These are phyloP conservation scores for Russula ochroleuca DNA, from an alignment of 768 basidiomycete species.

Conservation along the genomic window DNA sequence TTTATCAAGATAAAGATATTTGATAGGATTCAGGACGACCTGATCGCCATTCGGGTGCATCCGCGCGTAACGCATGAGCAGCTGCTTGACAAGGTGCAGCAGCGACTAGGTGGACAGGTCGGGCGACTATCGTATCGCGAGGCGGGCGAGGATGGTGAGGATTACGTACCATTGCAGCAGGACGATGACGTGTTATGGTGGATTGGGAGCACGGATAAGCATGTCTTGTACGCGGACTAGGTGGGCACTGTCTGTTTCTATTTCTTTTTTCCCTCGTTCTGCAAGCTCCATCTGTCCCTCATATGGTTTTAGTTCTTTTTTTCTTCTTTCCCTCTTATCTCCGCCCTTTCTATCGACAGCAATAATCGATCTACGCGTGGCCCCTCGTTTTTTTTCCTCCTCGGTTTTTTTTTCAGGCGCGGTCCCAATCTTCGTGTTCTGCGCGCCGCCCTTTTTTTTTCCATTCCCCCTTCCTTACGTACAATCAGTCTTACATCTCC, in stretches of 20 bases:
- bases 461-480: not conserved
- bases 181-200: conserved; percentile 66
- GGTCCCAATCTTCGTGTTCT: conserved; percentile 6
- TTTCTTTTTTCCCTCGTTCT: not conserved
- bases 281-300: conserved; percentile 13
- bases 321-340: not conserved
- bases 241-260: not conserved
- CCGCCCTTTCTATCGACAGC: conserved; percentile 11
- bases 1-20: conserved; percentile 99
- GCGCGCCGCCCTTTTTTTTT: conserved; percentile 5
- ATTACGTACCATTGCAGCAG: conserved; percentile 56
- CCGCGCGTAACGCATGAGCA: conserved; percentile 83
- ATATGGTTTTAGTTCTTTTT: conserved; percentile 7
- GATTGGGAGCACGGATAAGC: conserved; percentile 76
- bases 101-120: conserved; percentile 75
- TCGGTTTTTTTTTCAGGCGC: not conserved
- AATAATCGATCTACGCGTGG: conserved; percentile 5
- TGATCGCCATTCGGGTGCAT: conserved; percentile 95
- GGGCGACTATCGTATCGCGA: conserved; percentile 68
- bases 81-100: conserved; percentile 87
- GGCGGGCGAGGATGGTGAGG: conserved; percentile 59
- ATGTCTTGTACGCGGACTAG: conserved; percentile 77
- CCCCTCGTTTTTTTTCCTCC: not conserved
- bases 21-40: conserved; percentile 86
- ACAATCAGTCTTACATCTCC: conserved; percentile 20